A percentile compares a stretch with the other conserved stretches of the same genome.
Conservation (phyloP, 495 filamentous ascomycete genomes). For the Corynascus novoguineensis region DNA sequence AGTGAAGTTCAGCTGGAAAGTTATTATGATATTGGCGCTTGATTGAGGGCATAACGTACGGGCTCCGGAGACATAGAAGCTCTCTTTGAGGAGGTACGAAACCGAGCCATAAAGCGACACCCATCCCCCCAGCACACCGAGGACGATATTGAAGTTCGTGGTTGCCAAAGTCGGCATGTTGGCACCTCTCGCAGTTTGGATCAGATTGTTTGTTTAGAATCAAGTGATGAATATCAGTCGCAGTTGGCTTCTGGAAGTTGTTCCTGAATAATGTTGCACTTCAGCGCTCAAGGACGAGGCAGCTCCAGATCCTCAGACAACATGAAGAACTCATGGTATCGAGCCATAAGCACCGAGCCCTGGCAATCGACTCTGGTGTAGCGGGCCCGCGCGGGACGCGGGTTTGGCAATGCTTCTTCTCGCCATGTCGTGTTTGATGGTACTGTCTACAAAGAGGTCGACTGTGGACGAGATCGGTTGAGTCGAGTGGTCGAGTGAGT, state of each 20-base stretch:
- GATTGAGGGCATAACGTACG: too few relatives aligned
- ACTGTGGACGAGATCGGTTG: not conserved
- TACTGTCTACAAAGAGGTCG: not conserved
- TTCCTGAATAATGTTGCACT: not conserved
- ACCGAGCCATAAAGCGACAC: constrained; percentile 84
- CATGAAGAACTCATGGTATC: constrained; percentile 38
- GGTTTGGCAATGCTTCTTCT: not conserved
- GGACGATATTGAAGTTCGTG: constrained; percentile 85
- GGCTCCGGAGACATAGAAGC: constrained; percentile 86
- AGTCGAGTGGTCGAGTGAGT: too few relatives aligned
- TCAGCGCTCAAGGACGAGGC: too few relatives aligned
- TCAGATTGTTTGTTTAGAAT: not conserved
- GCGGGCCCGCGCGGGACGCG: not conserved
- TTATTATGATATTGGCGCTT: not conserved
- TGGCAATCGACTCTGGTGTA: not conserved
- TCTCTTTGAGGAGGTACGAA: constrained; percentile 83
- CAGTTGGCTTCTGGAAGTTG: not conserved
- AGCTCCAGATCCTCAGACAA: constrained; percentile 8
- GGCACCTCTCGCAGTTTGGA: not conserved
- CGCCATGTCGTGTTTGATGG: not conserved
- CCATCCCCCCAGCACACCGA: constrained; percentile 78
- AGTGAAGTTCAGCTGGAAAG: not conserved
- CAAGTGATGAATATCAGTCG: not conserved
- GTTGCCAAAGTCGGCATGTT: constrained; percentile 73
- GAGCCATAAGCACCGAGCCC: constrained; percentile 39